Percentiles rank a stretch among this genome's conserved stretches.
These are phyloP conservation scores for Irpex rosettiformis DNA, from an alignment of 1,284 basidiomycete species.

Conservation along the genomic window DNA sequence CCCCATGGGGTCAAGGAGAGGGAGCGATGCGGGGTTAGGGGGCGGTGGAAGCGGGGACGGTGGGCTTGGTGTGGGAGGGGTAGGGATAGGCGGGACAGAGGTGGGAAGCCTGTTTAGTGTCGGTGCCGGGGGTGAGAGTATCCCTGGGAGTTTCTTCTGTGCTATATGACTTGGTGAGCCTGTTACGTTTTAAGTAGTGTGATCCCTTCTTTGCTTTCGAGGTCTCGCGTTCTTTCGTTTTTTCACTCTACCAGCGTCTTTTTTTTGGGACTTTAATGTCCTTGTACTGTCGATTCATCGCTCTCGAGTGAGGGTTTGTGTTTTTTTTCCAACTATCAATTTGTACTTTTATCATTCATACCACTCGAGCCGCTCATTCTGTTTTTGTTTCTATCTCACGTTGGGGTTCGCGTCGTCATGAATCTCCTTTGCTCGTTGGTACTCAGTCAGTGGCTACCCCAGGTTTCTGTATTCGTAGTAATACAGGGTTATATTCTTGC, in stretches of 20 bases:
- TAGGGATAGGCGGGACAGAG: not conserved
- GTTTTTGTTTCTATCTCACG: too few species aligned
- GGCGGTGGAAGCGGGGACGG: not conserved
- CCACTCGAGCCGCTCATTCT: too few species aligned
- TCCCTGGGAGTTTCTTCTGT: not conserved
- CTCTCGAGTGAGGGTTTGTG: not conserved
- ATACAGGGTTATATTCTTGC: too few species aligned
- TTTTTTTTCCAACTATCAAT: too few species aligned
- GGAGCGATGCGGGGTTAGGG: not conserved
- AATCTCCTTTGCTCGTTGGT: too few species aligned
- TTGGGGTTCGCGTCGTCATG: too few species aligned
- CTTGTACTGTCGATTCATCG: not conserved
- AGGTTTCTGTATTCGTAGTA: too few species aligned
- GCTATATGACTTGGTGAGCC: not conserved
- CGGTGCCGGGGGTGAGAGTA: not conserved
- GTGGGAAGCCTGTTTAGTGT: not conserved
- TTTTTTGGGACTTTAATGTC: not conserved
- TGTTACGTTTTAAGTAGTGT: not conserved
- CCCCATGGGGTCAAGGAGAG: not conserved
- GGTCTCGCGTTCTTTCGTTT: not conserved
- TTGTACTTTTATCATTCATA: not conserved
- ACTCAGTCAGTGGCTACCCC: too few species aligned
- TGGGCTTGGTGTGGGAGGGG: not conserved
- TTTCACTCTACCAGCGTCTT: not conserved
- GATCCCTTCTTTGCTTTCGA: not conserved